phyloP scores from a whole-genome alignment of 495 filamentous ascomycete species.

The Penicillium bialowiezense region DNA sequence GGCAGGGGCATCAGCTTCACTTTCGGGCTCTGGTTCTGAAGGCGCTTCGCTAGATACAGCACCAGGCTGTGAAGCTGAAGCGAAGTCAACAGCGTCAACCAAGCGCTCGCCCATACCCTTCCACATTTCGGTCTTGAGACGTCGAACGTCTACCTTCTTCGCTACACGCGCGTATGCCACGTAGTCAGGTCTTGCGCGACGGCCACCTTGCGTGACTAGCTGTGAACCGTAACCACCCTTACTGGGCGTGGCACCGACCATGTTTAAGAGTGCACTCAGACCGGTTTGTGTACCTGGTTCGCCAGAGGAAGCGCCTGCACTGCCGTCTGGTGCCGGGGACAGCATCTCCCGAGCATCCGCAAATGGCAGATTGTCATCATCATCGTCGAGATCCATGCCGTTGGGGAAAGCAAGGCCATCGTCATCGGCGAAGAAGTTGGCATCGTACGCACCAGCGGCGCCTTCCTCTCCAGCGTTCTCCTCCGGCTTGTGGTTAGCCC shows the following conservation, averaged over 20 bases:
- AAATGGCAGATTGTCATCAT: slow-evolving; percentile 82
- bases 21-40: slow-evolving; percentile 27
- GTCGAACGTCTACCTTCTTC: slow-evolving; percentile 97
- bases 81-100: slow-evolving; percentile 35
- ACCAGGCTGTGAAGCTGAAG: slow-evolving; percentile 27
- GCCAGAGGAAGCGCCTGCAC: slow-evolving; percentile 34
- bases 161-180: slow-evolving; percentile 94
- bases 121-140: slow-evolving; percentile 97
- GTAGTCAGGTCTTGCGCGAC: slow-evolving; percentile 85
- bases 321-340: slow-evolving; percentile 62
- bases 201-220: slow-evolving; percentile 79
- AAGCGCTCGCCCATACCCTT: slow-evolving; percentile 66
- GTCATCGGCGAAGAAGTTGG: slow-evolving; percentile 97
- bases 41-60: slow-evolving; percentile 19
- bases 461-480: slow-evolving; percentile 51
- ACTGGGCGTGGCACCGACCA: slow-evolving; percentile 44
- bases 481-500: slow-evolving; percentile 73
- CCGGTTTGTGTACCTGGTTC: slow-evolving; percentile 36
- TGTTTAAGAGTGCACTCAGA: slow-evolving; percentile 39
- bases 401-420: slow-evolving; percentile 78
- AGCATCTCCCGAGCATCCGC: slow-evolving; percentile 90
- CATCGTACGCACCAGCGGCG: slow-evolving; percentile 76
- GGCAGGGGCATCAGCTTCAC: slow-evolving; percentile 25
- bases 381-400: slow-evolving; percentile 59
- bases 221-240: slow-evolving; percentile 82